These are phyloP conservation scores for Thelonectria discophora DNA, from an alignment of 2,329 filamentous ascomycete genomes.

Conservation along the genomic window DNA sequence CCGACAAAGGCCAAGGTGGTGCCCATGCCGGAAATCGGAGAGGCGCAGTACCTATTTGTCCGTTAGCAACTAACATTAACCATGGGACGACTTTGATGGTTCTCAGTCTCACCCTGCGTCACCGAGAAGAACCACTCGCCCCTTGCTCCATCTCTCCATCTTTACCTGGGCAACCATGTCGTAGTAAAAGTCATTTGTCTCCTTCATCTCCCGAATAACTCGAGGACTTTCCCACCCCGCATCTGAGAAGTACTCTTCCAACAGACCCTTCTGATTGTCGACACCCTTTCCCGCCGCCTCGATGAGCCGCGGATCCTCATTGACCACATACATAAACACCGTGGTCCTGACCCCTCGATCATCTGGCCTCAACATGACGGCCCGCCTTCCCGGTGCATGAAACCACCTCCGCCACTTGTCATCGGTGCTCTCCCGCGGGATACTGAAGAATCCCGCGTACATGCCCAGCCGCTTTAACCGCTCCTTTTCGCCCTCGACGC, in stretches of 20 bases:
- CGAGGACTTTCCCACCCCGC: conserved; percentile 56
- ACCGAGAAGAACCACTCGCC: conserved; percentile 55
- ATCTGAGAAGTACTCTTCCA: conserved; percentile 52
- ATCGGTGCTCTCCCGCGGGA: conserved; percentile 42
- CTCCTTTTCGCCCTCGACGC: conserved; percentile 1
- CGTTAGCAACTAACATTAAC: background rate
- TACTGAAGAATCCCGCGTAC: conserved; percentile 51
- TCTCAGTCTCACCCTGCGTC: conserved; percentile 50
- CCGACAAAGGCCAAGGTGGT: conserved; percentile 55
- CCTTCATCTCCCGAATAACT: conserved; percentile 48
- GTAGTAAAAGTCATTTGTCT: conserved; percentile 55
- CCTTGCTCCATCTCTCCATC: conserved; percentile 46
- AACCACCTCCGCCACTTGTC: conserved; percentile 41
- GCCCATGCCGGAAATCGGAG: conserved; percentile 58
- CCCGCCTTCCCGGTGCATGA: conserved; percentile 47
- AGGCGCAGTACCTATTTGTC: conserved; percentile 50
- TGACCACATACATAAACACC: conserved; percentile 41
- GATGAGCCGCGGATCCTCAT: conserved; percentile 36
- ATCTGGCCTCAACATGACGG: conserved; percentile 40
- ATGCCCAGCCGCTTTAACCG: conserved; percentile 1
- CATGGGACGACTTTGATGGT: background rate
- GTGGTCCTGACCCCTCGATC: conserved; percentile 38
- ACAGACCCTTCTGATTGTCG: conserved; percentile 50
- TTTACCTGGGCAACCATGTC: conserved; percentile 55
- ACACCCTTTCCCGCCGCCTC: conserved; percentile 33